A percentile compares a stretch with the other conserved stretches of the same genome.
phyloP scores from a whole-genome alignment of 306 rosid species.

The Nissolia schottii region DNA sequence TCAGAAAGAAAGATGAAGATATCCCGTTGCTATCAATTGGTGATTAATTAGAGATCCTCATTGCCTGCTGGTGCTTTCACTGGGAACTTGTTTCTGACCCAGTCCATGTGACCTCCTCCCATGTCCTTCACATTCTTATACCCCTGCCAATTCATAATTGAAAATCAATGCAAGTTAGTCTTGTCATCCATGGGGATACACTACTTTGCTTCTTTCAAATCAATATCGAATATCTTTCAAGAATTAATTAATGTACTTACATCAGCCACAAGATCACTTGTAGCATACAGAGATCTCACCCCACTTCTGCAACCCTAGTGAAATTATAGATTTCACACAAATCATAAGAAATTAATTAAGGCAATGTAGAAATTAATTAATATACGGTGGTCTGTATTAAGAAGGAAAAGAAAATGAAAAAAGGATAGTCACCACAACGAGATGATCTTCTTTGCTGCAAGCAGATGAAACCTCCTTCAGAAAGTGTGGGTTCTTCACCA shows the following conservation, averaged over 20 bases:
- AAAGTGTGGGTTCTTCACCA: conserved; percentile 66
- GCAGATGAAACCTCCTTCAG: conserved; percentile 46
- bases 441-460: conserved; percentile 56
- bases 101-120: conserved; percentile 76
- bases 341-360: neutral
- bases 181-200: neutral
- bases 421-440: conserved; percentile 59
- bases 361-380: neutral
- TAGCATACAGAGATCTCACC: conserved; percentile 63
- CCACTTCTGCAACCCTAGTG: conserved; percentile 92
- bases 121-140: conserved; percentile 60
- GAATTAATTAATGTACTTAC: conserved; percentile 52
- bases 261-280: conserved; percentile 49
- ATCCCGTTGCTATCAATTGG: neutral
- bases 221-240: too few relatives aligned
- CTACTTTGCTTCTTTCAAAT: too few relatives aligned
- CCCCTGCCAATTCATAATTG: conserved; percentile 52
- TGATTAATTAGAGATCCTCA: conserved; percentile 31
- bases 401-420: neutral
- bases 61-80: conserved; percentile 24
- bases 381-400: neutral
- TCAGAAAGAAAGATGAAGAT: neutral
- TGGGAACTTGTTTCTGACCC: conserved; percentile 53
- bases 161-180: neutral
- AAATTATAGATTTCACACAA: neutral